A percentile compares a stretch with the other conserved stretches of the same genome.
These are phyloP conservation scores for Plasmodium knowlesi DNA, from an alignment of 169 alveolate genomes.

Conservation along the genomic window DNA sequence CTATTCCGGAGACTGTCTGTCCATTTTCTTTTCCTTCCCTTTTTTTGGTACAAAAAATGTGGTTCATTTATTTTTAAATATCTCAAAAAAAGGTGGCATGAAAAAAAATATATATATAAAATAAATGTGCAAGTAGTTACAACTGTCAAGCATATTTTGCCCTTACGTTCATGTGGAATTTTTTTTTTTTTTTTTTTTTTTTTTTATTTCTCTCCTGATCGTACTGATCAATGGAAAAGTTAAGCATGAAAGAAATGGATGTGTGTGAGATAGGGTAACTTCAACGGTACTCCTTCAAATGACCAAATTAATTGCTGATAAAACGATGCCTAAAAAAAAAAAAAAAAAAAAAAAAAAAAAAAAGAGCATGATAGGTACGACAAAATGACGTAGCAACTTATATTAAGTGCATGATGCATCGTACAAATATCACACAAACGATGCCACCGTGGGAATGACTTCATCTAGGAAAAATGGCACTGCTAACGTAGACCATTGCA, in stretches of 20 bases:
- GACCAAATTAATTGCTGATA: neutral
- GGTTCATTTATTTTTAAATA: neutral
- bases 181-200: neutral
- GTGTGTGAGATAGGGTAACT: neutral
- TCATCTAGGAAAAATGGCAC: neutral
- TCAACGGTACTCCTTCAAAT: neutral
- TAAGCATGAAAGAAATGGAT: neutral
- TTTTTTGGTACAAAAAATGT: neutral
- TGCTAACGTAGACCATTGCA: neutral
- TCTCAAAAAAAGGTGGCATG: neutral
- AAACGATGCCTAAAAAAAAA: neutral
- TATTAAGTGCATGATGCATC: neutral
- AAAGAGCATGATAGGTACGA: neutral
- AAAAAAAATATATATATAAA: neutral
- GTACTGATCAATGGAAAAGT: neutral
- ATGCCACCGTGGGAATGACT: neutral
- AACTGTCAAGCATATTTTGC: neutral
- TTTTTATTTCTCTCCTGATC: neutral
- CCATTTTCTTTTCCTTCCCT: neutral
- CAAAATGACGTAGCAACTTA: neutral
- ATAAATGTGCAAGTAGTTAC: neutral
- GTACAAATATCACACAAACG: neutral
- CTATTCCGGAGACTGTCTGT: neutral
- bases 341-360: neutral
- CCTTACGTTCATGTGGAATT: neutral